Base-by-base conservation (phyloP, 495 filamentous ascomycete genomes). In the Aspergillus panamensis region DNA sequence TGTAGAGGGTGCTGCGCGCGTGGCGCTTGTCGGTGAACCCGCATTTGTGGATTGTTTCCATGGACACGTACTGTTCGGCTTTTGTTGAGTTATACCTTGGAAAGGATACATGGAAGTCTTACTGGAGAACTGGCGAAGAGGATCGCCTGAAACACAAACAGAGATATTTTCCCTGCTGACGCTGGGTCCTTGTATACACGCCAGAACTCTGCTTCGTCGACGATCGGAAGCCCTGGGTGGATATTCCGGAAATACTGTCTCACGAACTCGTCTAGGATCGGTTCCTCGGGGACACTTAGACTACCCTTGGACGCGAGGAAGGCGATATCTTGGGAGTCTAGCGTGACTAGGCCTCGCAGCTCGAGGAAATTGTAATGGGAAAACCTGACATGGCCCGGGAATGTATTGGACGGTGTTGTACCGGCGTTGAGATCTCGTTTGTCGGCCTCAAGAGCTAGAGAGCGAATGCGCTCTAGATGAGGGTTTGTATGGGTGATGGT, bases 181-280 rank as follows among this genome's bases (percentile, higher is more conserved):
- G 1, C n/a, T 10, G 43, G 47, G 25, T 55, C 32, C 12, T 30
- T 12, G 52, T 73, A 80, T 8, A 74, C 66, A 29, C 69, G 64
- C 79, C 79, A 82, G 42, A 82, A 79, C 40, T 73, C 66, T 0
- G 69, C 73, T 45, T 82, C 79, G 10, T 82, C 74, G 4, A 81
- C 20, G 6, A 81, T 64, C 6, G 78, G 79, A 20, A 79, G 56
- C 8, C 69, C 57, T 3, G 79, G 77, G 56, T 82, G 78, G 13
- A 81, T 68, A 16, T 75, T 69, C 51, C 73, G 66, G 56, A 82
- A 82, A 50, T 80, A 82, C 21, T 73, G 69, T 4, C 70, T 67
- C 8, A 80, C 63, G 51, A 82, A 77, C 20, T 77, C 73, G n/a
- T 76, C 66, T 0, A 77, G 65, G 7, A 70, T 64, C 5, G 66